A percentile compares a stretch with the other conserved stretches of the same genome.
phyloP scores from a whole-genome alignment of 75 land plant species.

The Pseudotsuga menziesii region DNA sequence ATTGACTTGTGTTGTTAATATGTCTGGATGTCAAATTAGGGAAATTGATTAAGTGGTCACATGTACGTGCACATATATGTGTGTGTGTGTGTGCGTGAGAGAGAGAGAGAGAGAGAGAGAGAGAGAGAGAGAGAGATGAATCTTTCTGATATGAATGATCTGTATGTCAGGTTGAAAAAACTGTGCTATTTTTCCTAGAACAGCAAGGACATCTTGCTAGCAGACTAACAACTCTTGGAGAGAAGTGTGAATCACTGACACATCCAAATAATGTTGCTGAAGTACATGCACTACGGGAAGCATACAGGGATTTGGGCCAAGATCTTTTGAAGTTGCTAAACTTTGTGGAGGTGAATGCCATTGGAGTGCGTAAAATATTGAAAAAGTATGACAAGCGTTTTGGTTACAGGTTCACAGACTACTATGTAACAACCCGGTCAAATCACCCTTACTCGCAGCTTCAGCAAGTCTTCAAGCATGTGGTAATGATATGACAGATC shows the following conservation, averaged over 20 bases:
- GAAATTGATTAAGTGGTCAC: not conserved
- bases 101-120: too few relatives aligned
- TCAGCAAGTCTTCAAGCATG: constrained; percentile 84
- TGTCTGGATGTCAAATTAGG: not conserved
- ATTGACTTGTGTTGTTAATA: not conserved
- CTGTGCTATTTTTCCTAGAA: constrained; percentile 71
- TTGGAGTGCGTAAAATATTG: constrained; percentile 86
- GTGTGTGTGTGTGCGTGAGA: too few relatives aligned
- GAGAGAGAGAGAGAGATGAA: not conserved
- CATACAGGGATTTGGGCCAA: constrained; percentile 56
- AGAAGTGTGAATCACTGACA: constrained; percentile 25
- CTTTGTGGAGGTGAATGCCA: constrained; percentile 87
- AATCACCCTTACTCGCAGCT: constrained; percentile 97
- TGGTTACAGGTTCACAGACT: constrained; percentile 83
- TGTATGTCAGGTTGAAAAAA: constrained; percentile 75
- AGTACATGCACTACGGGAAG: constrained; percentile 34
- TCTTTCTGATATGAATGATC: not conserved
- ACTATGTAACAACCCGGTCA: constrained; percentile 79
- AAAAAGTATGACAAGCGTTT: constrained; percentile 95
- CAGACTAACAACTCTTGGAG: constrained; percentile 53
- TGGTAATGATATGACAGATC: constrained; percentile 38
- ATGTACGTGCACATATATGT: too few relatives aligned
- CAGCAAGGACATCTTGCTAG: constrained; percentile 82
- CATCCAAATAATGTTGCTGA: constrained; percentile 26
- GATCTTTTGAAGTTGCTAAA: constrained; percentile 79